These are phyloP conservation scores for Nicotiana noctiflora DNA, from an alignment of 257 asterid species.

Conservation along the genomic window DNA sequence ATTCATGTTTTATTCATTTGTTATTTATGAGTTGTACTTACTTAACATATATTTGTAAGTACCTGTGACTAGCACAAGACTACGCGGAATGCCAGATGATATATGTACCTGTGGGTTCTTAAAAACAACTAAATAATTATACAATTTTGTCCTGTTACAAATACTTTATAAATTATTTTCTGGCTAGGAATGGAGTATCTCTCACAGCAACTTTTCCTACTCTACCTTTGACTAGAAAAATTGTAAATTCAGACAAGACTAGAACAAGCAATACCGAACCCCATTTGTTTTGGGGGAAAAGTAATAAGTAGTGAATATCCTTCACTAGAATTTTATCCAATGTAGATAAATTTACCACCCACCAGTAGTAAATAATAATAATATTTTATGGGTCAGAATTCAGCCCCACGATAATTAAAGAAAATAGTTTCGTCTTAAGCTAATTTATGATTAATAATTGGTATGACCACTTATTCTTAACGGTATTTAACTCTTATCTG, in stretches of 20 bases:
- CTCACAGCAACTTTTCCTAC: not conserved
- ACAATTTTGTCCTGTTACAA: not conserved
- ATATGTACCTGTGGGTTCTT: not conserved
- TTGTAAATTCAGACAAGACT: not conserved
- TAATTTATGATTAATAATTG: no score
- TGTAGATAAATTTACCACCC: no score
- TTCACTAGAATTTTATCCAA: no score
- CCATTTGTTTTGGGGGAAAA: no score
- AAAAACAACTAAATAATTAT: no score
- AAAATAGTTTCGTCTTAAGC: no score
- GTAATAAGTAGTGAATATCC: no score
- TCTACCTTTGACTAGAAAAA: not conserved
- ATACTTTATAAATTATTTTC: not conserved
- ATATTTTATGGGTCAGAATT: no score
- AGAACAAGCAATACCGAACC: not conserved
- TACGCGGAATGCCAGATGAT: not conserved
- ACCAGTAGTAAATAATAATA: no score
- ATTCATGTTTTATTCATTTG: not conserved
- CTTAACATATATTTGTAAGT: not conserved
- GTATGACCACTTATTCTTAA: no score
- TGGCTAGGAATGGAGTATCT: not conserved
- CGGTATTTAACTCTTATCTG: no score
- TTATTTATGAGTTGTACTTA: not conserved
- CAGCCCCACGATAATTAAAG: no score
- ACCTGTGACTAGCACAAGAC: not conserved